Evolutionary conservation across 495 filamentous ascomycete species (phyloP), one percentile per base, ranked within the genome.

Genomic region (Mytilinidion resinicola): DNA sequence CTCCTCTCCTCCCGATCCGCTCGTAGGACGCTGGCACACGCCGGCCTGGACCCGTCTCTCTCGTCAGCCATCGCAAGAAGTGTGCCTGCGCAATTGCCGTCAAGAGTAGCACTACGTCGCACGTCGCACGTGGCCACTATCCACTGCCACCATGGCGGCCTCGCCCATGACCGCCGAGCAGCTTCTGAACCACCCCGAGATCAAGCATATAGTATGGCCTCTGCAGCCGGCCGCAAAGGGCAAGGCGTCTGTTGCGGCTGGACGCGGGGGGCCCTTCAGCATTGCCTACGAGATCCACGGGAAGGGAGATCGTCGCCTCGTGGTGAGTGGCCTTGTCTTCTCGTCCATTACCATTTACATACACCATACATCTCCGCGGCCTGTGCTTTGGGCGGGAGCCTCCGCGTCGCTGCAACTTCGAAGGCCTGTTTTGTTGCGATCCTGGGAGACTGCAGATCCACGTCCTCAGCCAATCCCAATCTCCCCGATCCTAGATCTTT

Each of bases 281-380:
- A 82, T 92, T 51, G 75, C 80, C 46, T 91, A 84, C 74, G 87
- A 95, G 66, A 77, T 91, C 35, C 89, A 95, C 73, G 90, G 90
- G 42, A 74, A 77, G 25, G 90, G 90, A 0, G 80, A 82, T 10
- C 73, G 80, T 30, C 83, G 85, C 63, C 69, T 93, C 42, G 75
- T 92, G 57, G 88, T 91, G 79, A 51, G 85, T 79, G 12, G 10
- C 42, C 17, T 42, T 43, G 53, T 41, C 17, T 15, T 57, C 14
- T 48, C 17, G 20, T 20, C 63, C 30, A n/a, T 61, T 54, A n/a
- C 51, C 41, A 44, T 53, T 6, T 21, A 11, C 11, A 1, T 14
- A 36, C 21, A 1, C 8, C 39, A 43, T 43, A 14, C 14, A 43
- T n/a, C 17, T 43, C 14, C 17, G 4, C 8, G 2, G 14, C 17